Base-by-base conservation (phyloP, 2,329 filamentous ascomycete genomes). In the Fonsecaea multimorphosa region DNA sequence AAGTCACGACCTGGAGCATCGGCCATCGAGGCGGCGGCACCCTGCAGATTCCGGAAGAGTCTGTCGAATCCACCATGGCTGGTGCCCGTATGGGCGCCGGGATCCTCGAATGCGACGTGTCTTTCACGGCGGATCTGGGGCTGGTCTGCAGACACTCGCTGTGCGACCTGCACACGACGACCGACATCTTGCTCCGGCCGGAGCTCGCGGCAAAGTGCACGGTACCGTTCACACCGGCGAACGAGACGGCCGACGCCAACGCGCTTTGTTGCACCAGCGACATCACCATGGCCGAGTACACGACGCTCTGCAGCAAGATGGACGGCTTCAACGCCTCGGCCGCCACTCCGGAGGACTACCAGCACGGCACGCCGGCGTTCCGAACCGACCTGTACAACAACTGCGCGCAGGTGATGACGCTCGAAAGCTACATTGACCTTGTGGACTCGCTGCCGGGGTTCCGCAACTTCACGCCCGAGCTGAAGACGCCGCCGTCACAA, bases 261-360 rank as follows among this genome's bases (percentile, higher is more conserved):
- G 89, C 88, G 12, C 85, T 85, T 70, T 91, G 89, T 81, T 91
- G 89, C 81, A 91, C 89, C 2, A 87, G 84, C 71, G 89, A 91
- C 73, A 85, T 91, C 73, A 91, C 89, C 0, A 78, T 89, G 38
- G 81, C 81, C 53, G 89, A 91, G 77, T 91, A 86, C 81, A 86
- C 87, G 76, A 80, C 83, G 4, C 84, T 91, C 4, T 91, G 89
- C 78, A 84, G 84, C 72, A 91, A 90, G 78, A 90, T 90, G 87
- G 89, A 91, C 73, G 85, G 85, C 57, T 84, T 78, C 73, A 87
- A 89, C 72, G 54, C 76, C 81, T 69, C 82, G 79, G 53, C 87
- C 36, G 84, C 84, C 22, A 90, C 83, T 1, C 78, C 85, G 0
- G 75, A 80, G 40, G 84, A 86, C 70, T 89, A 84, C 78, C 83